phyloP scores from a whole-genome alignment of 2,329 filamentous ascomycete genomes.

The Diaporthe sp. region DNA sequence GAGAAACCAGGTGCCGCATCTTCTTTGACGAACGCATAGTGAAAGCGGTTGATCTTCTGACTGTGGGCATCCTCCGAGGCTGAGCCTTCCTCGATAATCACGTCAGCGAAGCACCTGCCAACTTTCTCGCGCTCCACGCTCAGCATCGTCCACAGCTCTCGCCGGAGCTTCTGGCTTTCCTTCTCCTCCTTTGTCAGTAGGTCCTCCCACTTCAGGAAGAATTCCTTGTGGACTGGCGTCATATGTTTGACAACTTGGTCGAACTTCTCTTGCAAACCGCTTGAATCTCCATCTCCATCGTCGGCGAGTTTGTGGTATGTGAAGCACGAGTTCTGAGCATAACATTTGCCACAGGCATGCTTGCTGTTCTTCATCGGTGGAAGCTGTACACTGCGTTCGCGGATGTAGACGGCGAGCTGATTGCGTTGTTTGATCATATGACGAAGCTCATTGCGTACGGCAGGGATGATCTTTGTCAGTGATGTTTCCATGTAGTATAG shows the following conservation, averaged over 20 bases:
- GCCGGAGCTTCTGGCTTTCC: slow-evolving; percentile 86
- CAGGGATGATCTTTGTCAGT: slow-evolving; percentile 86
- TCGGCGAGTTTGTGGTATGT: slow-evolving; percentile 94
- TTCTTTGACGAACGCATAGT: slow-evolving; percentile 86
- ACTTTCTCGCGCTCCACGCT: slow-evolving; percentile 89
- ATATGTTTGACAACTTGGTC: slow-evolving; percentile 84
- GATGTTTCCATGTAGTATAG: slow-evolving; percentile 96
- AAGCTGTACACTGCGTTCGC: slow-evolving; percentile 82
- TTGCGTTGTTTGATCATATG: slow-evolving; percentile 99
- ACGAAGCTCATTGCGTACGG: slow-evolving; percentile 87
- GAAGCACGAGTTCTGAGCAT: slow-evolving; percentile 91
- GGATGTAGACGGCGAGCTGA: slow-evolving; percentile 85
- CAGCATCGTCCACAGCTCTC: slow-evolving; percentile 96
- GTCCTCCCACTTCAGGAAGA: slow-evolving; percentile 95
- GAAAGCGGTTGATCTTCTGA: slow-evolving; percentile 91
- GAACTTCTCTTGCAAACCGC: slow-evolving; percentile 86
- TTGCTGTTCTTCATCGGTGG: slow-evolving; percentile 89
- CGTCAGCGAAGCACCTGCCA: slow-evolving; percentile 89
- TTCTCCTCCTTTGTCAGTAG: slow-evolving; percentile 95
- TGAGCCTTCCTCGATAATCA: slow-evolving; percentile 85
- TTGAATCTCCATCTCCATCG: slow-evolving; percentile 83
- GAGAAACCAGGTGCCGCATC: slow-evolving; percentile 75
- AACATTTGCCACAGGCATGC: slow-evolving; percentile 87
- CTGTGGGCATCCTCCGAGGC: slow-evolving; percentile 76
- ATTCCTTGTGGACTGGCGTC: slow-evolving; percentile 80